These are phyloP conservation scores for Plasmodium coatneyi DNA, from an alignment of 169 alveolate genomes.

Conservation along the genomic window DNA sequence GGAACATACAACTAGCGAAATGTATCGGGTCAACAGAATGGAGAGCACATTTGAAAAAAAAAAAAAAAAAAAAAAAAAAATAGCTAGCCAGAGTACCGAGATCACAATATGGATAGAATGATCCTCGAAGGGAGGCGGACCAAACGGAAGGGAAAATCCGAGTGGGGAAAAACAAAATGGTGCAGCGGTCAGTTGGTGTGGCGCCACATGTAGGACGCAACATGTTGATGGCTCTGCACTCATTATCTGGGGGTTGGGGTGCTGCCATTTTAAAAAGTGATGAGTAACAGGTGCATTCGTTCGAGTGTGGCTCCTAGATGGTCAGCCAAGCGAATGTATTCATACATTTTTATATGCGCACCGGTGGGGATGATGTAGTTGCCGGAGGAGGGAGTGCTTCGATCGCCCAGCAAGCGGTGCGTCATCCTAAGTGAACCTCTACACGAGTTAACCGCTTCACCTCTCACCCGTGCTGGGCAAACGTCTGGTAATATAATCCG, in stretches of 20 bases:
- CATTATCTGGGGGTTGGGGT: not conserved
- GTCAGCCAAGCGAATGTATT: not conserved
- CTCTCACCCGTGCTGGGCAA: not conserved
- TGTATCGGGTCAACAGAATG: not conserved
- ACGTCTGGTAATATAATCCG: conserved; percentile 34
- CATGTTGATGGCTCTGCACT: not conserved
- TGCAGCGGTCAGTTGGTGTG: not conserved
- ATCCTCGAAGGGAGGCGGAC: not conserved
- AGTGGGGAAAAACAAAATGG: not conserved
- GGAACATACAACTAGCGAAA: not conserved
- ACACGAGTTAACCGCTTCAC: not conserved
- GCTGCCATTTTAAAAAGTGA: not conserved
- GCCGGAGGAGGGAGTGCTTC: not conserved
- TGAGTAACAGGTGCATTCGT: not conserved
- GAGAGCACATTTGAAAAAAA: not conserved
- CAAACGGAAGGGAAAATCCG: not conserved
- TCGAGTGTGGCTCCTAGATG: not conserved
- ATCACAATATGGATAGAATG: not conserved
- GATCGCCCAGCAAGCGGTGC: not conserved
- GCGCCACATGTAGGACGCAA: not conserved
- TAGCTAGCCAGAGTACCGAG: not conserved
- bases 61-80: too few relatives aligned
- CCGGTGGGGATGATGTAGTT: not conserved
- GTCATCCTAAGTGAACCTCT: not conserved
- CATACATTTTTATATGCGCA: not conserved